phyloP scores from a whole-genome alignment of 768 basidiomycete genomes.

The Paxillus ammoniavirescens region DNA sequence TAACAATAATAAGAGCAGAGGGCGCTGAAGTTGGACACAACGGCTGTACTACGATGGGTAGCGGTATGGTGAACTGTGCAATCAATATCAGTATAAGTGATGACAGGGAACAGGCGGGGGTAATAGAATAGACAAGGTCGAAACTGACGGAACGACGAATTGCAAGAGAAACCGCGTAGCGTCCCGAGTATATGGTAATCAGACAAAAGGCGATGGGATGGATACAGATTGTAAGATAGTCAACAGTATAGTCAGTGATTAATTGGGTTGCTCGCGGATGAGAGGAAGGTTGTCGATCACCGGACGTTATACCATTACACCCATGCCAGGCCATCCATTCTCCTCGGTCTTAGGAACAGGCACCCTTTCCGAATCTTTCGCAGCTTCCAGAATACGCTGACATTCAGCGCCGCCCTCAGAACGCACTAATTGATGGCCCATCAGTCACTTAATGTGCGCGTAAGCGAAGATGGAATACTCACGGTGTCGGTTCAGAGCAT shows the following conservation, averaged over 20 bases:
- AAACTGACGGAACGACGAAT: too few species aligned
- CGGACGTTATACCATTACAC: slow-evolving; percentile 29
- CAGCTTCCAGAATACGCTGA: slow-evolving; percentile 39
- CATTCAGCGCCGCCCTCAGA: slow-evolving; percentile 85
- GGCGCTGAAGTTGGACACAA: neutral
- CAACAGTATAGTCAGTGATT: slow-evolving; percentile 23
- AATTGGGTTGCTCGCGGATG: slow-evolving; percentile 20
- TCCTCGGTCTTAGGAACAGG: slow-evolving; percentile 32
- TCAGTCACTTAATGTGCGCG: neutral
- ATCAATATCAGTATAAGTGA: slow-evolving; percentile 29
- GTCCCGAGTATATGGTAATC: slow-evolving; percentile 30
- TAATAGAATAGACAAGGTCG: too few species aligned
- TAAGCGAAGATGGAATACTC: slow-evolving; percentile 35
- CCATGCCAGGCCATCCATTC: slow-evolving; percentile 31
- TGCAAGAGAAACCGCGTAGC: slow-evolving; percentile 26
- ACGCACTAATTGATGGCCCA: slow-evolving; percentile 46
- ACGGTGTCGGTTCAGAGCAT: slow-evolving; percentile 93
- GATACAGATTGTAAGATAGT: slow-evolving; percentile 20
- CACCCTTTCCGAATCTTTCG: slow-evolving; percentile 25
- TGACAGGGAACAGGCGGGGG: neutral
- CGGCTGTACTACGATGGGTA: slow-evolving; percentile 7
- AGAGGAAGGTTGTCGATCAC: slow-evolving; percentile 3
- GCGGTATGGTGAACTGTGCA: slow-evolving; percentile 11
- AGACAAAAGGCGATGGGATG: slow-evolving; percentile 10
- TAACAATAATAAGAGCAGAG: slow-evolving; percentile 1